Conservation (phyloP, 345 rosid genomes). For the Brassica incana region DNA sequence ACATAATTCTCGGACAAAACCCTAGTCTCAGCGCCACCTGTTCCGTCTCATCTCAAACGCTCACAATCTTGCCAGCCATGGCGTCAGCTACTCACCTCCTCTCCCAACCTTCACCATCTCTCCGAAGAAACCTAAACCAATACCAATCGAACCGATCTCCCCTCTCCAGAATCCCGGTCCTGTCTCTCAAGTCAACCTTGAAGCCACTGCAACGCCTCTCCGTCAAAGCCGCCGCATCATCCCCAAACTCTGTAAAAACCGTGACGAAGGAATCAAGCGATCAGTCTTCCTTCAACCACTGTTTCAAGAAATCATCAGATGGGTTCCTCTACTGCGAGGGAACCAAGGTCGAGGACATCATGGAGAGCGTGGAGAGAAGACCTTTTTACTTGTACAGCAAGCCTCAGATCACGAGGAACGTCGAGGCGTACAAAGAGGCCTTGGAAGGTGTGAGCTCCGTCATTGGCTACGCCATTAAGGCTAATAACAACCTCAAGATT, state of each 20-base stretch:
- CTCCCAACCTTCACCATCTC: slow-evolving; percentile 40
- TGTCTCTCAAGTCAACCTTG: slow-evolving; percentile 40
- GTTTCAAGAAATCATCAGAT: slow-evolving; percentile 75
- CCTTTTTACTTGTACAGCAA: slow-evolving; percentile 91
- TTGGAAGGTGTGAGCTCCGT: slow-evolving; percentile 67
- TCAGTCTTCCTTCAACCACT: slow-evolving; percentile 51
- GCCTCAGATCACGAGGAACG: slow-evolving; percentile 82
- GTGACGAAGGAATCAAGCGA: slow-evolving; percentile 11
- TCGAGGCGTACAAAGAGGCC: slow-evolving; percentile 76
- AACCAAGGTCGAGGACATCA: slow-evolving; percentile 71
- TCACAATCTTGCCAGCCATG: slow-evolving; percentile 17
- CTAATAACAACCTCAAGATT: slow-evolving; percentile 87
- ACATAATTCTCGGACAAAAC: neutral
- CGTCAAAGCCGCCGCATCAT: slow-evolving; percentile 50
- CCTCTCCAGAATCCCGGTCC: slow-evolving; percentile 37
- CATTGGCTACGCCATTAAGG: slow-evolving; percentile 91
- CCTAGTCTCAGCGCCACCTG: neutral
- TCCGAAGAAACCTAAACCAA: slow-evolving; percentile 44
- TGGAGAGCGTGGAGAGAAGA: slow-evolving; percentile 76
- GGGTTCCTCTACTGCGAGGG: slow-evolving; percentile 89
- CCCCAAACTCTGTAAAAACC: slow-evolving; percentile 50
- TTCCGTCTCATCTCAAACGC: neutral
- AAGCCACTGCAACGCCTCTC: slow-evolving; percentile 44
- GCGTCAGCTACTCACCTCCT: slow-evolving; percentile 35
- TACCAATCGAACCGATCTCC: slow-evolving; percentile 44